Evolutionary conservation across 257 asterid genomes (phyloP), one percentile per base, ranked within the genome.

Genomic region (Voacanga thouarsii): DNA sequence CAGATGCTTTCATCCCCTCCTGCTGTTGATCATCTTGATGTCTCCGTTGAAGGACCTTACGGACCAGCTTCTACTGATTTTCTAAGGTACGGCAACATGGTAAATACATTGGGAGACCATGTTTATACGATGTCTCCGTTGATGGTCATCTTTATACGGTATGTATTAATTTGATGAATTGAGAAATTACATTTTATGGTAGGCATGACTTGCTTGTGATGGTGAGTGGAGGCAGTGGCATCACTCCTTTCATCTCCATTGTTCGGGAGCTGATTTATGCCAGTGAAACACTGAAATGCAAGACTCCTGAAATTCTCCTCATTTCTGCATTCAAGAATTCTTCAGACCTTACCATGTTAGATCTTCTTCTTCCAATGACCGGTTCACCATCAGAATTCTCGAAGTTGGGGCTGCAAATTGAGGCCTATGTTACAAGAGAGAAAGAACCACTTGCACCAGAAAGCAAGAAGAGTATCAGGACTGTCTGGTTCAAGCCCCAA

Each of bases 151-250:
- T 47, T 47, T 47, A 47, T 8, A 7, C 10, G 53, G 10, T 47
- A 47, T 47, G 53, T 43, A 51, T n/a, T n/a, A n/a, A n/a, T 51
- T 51, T 51, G 12, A 21, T 21, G 3, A 60, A 23, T 24, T 9
- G 7, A 60, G 66, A 65, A 65, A 1, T 15, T 37, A 19, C 12
- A 26, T 49, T 19, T 2, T 74, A 80, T 11, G 69, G 50, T 82
- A 94, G 98, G 80, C 96, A 95, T 28, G 97, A 95, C 1, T 70
- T 86, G 12, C 72, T 95, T 43, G 89, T 95, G 51, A 89, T 95
- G 96, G 85, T 93, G 24, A 89, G 99, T 74, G 99, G 99, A 74
- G 99, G 99, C 12, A 95, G 99, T 66, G 98, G 99, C 6, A 71
- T 95, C 57, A 91, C 99, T 0, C 99, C 99, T 0, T 93, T 95